Evolutionary conservation across 2,329 filamentous ascomycete genomes (phyloP).

Genomic region (Penicillium brevicompactum): DNA sequence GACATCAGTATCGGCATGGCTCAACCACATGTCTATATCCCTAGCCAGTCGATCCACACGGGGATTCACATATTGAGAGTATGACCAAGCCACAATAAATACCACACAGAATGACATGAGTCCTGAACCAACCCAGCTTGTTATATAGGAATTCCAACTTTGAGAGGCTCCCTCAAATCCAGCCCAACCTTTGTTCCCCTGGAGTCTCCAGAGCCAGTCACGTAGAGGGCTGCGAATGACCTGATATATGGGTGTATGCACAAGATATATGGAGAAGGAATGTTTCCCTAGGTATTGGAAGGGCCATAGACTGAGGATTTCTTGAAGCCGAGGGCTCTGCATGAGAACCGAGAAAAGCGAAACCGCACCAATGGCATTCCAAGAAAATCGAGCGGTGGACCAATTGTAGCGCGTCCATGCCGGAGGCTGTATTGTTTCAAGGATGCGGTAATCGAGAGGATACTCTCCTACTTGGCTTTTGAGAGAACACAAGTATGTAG

Average conservation of each 20-base stretch:
- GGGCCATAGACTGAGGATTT: background rate
- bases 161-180: background rate
- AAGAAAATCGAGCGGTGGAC: background rate
- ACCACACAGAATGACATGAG: background rate
- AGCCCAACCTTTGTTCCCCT: background rate
- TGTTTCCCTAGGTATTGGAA: background rate
- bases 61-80: background rate
- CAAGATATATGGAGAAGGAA: background rate
- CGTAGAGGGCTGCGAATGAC: background rate
- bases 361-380: background rate
- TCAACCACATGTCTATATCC: background rate
- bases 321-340: background rate
- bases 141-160: background rate
- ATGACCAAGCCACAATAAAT: background rate
- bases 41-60: background rate
- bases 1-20: background rate
- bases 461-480: background rate
- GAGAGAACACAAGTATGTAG: background rate
- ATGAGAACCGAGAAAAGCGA: background rate
- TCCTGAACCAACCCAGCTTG: background rate
- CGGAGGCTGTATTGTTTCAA: background rate
- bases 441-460: background rate
- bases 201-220: background rate
- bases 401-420: background rate
- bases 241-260: background rate